Conservation (phyloP, 768 basidiomycete genomes). For the Inosperma sp. region DNA sequence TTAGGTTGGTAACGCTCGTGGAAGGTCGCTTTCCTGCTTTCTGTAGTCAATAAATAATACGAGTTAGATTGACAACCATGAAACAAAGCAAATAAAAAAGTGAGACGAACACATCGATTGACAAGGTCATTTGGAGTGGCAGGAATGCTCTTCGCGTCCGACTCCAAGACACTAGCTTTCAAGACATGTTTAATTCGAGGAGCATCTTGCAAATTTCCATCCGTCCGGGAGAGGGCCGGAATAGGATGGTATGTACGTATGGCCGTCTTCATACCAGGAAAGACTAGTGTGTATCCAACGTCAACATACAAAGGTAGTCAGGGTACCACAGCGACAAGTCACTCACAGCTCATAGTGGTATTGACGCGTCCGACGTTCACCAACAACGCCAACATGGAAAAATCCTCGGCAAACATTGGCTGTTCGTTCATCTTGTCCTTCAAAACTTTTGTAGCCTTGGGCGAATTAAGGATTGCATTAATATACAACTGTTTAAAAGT, state of each 20-base stretch:
- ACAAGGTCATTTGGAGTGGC: conserved; percentile 57
- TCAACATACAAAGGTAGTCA: conserved; percentile 5
- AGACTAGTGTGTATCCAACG: conserved; percentile 41
- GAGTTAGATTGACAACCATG: conserved; percentile 10
- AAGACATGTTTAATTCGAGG: conserved; percentile 74
- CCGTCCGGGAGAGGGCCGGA: conserved; percentile 63
- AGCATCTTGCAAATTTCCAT: conserved; percentile 71
- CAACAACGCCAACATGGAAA: conserved; percentile 69
- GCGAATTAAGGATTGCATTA: conserved; percentile 47
- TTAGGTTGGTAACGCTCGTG: conserved; percentile 63
- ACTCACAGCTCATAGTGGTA: conserved; percentile 78
- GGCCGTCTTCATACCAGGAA: conserved; percentile 75
- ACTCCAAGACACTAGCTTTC: conserved; percentile 52
- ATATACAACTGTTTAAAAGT: conserved; percentile 62
- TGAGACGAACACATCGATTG: conserved; percentile 43
- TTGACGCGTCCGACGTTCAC: conserved; percentile 80
- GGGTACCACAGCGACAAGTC: conserved; percentile 6
- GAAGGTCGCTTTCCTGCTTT: conserved; percentile 54
- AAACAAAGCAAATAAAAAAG: conserved; percentile 5
- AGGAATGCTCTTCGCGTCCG: conserved; percentile 43
- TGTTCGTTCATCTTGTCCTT: conserved; percentile 68
- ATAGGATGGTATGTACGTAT: conserved; percentile 77
- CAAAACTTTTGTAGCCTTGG: conserved; percentile 64
- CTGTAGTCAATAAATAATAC: conserved; percentile 21
- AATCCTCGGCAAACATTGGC: conserved; percentile 56